Percentiles rank a stretch among this genome's conserved stretches.
phyloP scores from a whole-genome alignment of 2,329 filamentous ascomycete genomes.

The Alternaria sp. region DNA sequence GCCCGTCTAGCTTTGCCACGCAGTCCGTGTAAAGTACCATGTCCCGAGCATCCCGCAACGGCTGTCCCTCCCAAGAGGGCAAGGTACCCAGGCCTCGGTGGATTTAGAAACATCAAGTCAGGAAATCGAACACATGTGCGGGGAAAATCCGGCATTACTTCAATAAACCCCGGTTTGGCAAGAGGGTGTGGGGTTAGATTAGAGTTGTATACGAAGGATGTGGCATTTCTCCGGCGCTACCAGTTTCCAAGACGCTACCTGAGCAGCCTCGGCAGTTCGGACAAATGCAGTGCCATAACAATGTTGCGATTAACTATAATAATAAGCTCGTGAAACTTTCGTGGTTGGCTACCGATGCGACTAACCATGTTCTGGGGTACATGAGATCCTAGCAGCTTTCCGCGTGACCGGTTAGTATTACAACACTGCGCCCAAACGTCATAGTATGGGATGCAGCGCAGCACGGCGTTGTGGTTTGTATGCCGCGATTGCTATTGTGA shows the following conservation, averaged over 20 bases:
- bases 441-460: background rate
- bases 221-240: slow-evolving; percentile 15
- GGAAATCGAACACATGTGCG: background rate
- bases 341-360: background rate
- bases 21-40: background rate
- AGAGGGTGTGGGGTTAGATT: slow-evolving; percentile 18
- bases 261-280: slow-evolving; percentile 17
- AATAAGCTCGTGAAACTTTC: background rate
- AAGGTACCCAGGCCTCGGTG: slow-evolving; percentile 3
- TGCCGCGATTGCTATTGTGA: slow-evolving; percentile 9
- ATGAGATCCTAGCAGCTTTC: background rate
- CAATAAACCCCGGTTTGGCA: background rate
- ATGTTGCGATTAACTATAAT: background rate
- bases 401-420: background rate
- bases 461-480: background rate
- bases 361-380: background rate
- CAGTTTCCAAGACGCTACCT: background rate
- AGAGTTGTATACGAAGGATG: slow-evolving; percentile 11
- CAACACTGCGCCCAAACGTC: background rate
- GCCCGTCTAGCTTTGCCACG: background rate
- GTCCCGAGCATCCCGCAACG: background rate
- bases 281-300: background rate
- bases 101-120: background rate
- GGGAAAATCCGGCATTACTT: background rate
- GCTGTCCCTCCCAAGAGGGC: background rate